Evolutionary conservation across 2,329 filamentous ascomycete genomes (phyloP).

Genomic region (Rhytidhysteron rufulum): DNA sequence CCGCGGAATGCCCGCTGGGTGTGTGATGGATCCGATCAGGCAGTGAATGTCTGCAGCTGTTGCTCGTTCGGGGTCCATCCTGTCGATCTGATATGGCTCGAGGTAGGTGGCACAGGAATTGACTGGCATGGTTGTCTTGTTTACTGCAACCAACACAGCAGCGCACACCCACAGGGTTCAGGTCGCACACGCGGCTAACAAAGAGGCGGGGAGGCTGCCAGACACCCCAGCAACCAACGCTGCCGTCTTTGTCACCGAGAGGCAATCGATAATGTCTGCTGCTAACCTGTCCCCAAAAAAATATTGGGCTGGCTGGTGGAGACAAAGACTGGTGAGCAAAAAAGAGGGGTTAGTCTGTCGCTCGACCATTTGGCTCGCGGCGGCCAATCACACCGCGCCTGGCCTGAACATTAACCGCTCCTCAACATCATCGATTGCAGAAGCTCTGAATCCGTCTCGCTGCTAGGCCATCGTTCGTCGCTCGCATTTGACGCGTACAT

Average conservation of each 20-base stretch:
- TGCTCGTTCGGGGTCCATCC: no score
- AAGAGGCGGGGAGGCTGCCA: background rate
- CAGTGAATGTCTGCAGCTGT: no score
- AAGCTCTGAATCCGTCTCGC: background rate
- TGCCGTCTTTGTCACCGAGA: no score
- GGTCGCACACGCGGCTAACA: background rate
- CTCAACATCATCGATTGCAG: slow-evolving; percentile 2
- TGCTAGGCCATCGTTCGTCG: slow-evolving; percentile 6
- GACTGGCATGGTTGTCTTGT: no score
- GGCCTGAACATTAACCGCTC: background rate
- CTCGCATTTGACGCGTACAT: slow-evolving; percentile 26
- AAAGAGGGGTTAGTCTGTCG: background rate
- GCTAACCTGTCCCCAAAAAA: no score
- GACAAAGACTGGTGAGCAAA: background rate
- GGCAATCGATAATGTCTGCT: no score
- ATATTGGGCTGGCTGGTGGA: background rate
- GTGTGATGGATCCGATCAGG: no score
- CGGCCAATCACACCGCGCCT: background rate
- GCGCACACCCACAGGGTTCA: no score
- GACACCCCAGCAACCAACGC: background rate
- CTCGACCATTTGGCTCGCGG: background rate
- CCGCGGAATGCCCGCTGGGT: no score
- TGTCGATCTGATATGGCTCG: no score
- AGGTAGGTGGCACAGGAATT: no score
- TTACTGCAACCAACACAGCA: no score